phyloP scores from a whole-genome alignment of 306 rosid genomes.

The Citrullus colocynthis region DNA sequence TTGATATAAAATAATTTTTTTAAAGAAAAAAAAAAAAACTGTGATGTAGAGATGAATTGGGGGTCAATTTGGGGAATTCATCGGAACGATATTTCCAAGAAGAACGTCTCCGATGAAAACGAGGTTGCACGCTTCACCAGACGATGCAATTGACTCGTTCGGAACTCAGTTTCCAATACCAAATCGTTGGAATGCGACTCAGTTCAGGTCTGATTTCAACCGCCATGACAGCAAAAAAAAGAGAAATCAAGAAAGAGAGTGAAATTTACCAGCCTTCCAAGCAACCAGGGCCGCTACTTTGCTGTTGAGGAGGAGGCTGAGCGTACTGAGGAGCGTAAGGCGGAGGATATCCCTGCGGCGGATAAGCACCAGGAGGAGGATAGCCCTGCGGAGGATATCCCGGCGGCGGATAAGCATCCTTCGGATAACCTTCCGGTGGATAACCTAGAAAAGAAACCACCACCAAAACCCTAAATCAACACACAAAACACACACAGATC shows the following conservation, averaged over 20 bases:
- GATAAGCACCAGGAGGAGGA: slow-evolving; percentile 27
- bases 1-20: background rate
- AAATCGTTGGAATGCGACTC: slow-evolving; percentile 2
- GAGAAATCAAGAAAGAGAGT: background rate
- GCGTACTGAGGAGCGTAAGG: slow-evolving; percentile 75
- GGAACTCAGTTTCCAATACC: background rate
- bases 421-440: slow-evolving; percentile 18
- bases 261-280: slow-evolving; percentile 66
- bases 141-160: background rate
- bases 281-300: slow-evolving; percentile 26
- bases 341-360: slow-evolving; percentile 36
- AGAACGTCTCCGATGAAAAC: background rate
- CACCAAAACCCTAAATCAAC: background rate
- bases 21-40: background rate
- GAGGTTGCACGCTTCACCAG: background rate
- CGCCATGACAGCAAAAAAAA: background rate
- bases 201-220: background rate
- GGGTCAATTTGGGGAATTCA: background rate
- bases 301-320: slow-evolving; percentile 59
- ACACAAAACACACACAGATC: background rate
- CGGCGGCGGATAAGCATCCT: slow-evolving; percentile 51
- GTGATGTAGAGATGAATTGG: background rate
- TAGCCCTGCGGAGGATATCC: slow-evolving; percentile 57
- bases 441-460: background rate
- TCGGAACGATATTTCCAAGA: background rate